Base-by-base conservation (phyloP, 106 monocot genomes). In the Allium fistulosum region DNA sequence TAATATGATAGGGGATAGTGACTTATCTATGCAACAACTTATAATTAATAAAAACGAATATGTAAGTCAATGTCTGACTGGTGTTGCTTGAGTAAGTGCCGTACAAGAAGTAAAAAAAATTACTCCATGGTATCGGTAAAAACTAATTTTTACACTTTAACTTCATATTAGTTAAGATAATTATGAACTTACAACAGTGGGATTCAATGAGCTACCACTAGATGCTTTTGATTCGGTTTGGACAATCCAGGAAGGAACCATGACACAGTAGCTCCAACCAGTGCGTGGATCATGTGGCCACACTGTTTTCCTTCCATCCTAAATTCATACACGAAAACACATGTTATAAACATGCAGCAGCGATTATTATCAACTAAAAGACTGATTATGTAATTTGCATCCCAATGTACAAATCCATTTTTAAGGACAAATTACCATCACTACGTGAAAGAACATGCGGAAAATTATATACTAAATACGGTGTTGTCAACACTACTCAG, bases 231-330 rank as follows among this genome's bases (percentile, higher is more conserved):
- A 71, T 62, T 75, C 82, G 66, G 79, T 76, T 71, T 82, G 81
- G 57, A 80, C 77, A 22, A 79, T 57, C 88, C 88, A 89, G 27
- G 88, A 85, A 27, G 82, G 88, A 74, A 88, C 77, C 71, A 79
- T 82, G 18, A 85, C 82, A 78, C 88, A 89, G 52, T 85, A 89
- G 75, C 88, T 89, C 67, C 88, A 89, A 47, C 88, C 88, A 48
- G 77, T 80, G 47, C 46, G 79, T 69, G 88, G 82, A 77, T 89
- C 84, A 72, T 89, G 88, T 3, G 88, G 84, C 88, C 88, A 89
- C n/a, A 82, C 57, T 47, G 85, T 89, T 47, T 85, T 82, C 73
- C 72, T 82, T 49, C 88, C 88, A 58, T 80, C 80, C 88, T 88
- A 66, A 68, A 80, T 47, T 46, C 46, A 69, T 46, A 26, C 7